Percentiles rank a stretch among this genome's conserved stretches.
phyloP scores from a whole-genome alignment of 2,329 filamentous ascomycete genomes.

The Fusarium decemcellulare region DNA sequence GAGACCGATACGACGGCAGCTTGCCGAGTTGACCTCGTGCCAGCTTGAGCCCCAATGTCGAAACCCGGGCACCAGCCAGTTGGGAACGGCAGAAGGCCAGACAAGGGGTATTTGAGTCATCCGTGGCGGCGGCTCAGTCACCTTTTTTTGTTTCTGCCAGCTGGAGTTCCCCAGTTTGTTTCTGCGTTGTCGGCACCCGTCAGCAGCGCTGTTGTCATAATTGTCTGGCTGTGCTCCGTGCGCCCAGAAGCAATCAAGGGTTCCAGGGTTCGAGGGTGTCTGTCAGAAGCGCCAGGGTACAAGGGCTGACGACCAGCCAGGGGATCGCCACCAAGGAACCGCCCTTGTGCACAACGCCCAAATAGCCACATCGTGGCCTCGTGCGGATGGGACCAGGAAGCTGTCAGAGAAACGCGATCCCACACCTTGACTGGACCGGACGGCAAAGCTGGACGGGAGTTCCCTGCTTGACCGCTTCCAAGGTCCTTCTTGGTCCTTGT shows the following conservation, averaged over 20 bases:
- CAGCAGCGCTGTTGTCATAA: slow-evolving; percentile 31
- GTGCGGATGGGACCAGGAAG: slow-evolving; percentile 35
- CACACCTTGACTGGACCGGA: slow-evolving; percentile 32
- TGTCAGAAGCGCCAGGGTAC: slow-evolving; percentile 25
- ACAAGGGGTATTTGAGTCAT: slow-evolving; percentile 29
- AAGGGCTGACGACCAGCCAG: slow-evolving; percentile 26
- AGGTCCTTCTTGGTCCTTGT: slow-evolving; percentile 2
- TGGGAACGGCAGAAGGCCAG: slow-evolving; percentile 32
- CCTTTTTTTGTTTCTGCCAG: slow-evolving; percentile 24
- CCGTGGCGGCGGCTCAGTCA: slow-evolving; percentile 40
- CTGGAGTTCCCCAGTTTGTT: slow-evolving; percentile 25
- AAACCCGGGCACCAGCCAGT: slow-evolving; percentile 30
- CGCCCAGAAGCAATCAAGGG: slow-evolving; percentile 17
- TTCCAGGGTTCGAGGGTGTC: slow-evolving; percentile 26
- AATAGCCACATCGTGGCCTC: slow-evolving; percentile 35
- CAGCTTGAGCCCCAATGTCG: slow-evolving; percentile 35
- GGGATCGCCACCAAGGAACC: slow-evolving; percentile 19
- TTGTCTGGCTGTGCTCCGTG: slow-evolving; percentile 16
- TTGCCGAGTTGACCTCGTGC: slow-evolving; percentile 12
- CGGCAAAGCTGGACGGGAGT: slow-evolving; percentile 17
- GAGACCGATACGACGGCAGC: slow-evolving; percentile 25
- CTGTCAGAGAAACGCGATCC: slow-evolving; percentile 34
- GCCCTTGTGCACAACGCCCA: slow-evolving; percentile 14
- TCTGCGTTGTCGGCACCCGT: slow-evolving; percentile 31
- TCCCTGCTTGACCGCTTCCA: slow-evolving; percentile 20